Base-by-base conservation (phyloP, 2,329 filamentous ascomycete species). In the Botrytis hyacinthi region DNA sequence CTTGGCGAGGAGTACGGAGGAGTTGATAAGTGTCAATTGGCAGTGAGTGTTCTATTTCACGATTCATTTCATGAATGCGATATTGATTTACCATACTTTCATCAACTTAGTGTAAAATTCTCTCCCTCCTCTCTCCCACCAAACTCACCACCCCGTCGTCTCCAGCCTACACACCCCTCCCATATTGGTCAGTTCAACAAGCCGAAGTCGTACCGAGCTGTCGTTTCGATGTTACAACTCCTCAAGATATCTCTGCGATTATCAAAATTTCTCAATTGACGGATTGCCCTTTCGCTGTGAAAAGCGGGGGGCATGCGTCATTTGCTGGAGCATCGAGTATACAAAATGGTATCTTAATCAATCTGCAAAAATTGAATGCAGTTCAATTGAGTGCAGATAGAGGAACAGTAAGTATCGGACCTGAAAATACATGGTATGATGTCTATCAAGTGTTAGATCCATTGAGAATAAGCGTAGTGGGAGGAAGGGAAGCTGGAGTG, bases 271-370 rank as follows among this genome's bases (percentile, higher is more conserved):
- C 48, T n/a, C 22, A 6, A n/a, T 20, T 67, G 16, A 66, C n/a
- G 14, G 7, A 48, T 12, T 74, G 73, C 18, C 73, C 72, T 14
- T 79, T 79, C 60, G 76, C 74, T 9, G 75, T 79, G n/a, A 76
- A 74, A 63, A 74, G 74, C 35, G 77, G 78, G 26, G 77, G 78
- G 1, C 76, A 79, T 70, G 73, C 73, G 3, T 59, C 74, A 6
- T 76, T 74, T 48, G 83, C 85, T n/a, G 85, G 85, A 73, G 85
- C 84, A 51, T 84, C 87, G 1, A 89, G 84, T 75, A 85, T 86
- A 66, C 79, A 84, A n/a, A 83, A 82, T 8, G 86, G 86, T 0
- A 82, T 87, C 1, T 76, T 86, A 18, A 84, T 90, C 74, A 85
- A 86, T 26, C 82, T 87, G 10, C 82, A 79, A 29, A 71, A 69